A percentile compares a stretch with the other conserved stretches of the same genome.
Conservation (phyloP, 768 basidiomycete species). For the Amanita inopinata region DNA sequence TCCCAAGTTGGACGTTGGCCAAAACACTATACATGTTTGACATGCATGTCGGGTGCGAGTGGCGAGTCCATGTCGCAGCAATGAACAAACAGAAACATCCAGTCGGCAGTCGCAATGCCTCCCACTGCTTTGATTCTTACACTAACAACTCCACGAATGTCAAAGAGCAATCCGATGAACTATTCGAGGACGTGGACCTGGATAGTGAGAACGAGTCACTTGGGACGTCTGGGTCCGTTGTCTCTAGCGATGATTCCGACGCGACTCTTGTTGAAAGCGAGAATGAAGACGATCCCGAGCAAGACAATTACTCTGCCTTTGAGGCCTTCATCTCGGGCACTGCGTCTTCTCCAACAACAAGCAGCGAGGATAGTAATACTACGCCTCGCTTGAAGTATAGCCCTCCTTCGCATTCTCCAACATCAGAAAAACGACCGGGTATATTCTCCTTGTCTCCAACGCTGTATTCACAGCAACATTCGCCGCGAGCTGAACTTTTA, state of each 20-base stretch:
- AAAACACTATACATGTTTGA: conserved; percentile 60
- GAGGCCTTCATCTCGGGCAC: background rate
- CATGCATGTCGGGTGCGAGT: conserved; percentile 25
- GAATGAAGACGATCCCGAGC: conserved; percentile 22
- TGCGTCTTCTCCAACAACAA: conserved; percentile 1
- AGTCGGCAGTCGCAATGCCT: background rate
- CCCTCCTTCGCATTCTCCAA: background rate
- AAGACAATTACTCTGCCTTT: conserved; percentile 11
- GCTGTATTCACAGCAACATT: conserved; percentile 2
- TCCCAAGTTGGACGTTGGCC: conserved; percentile 56
- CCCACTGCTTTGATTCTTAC: too few relatives aligned
- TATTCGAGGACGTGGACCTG: conserved; percentile 17
- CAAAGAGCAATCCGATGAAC: conserved; percentile 13
- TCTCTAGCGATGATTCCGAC: conserved; percentile 43
- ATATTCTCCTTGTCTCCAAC: background rate
- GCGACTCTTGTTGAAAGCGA: conserved; percentile 47
- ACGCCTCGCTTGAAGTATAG: conserved; percentile 4
- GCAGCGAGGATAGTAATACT: background rate
- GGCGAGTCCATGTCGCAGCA: background rate
- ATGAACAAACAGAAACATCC: background rate
- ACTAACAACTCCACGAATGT: too few relatives aligned
- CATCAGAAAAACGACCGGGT: background rate
- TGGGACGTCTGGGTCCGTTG: conserved; percentile 23
- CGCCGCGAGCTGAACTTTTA: conserved; percentile 7
- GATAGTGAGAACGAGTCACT: conserved; percentile 25